Base-by-base conservation (phyloP, 345 rosid species). In the Ailanthus altissimus region DNA sequence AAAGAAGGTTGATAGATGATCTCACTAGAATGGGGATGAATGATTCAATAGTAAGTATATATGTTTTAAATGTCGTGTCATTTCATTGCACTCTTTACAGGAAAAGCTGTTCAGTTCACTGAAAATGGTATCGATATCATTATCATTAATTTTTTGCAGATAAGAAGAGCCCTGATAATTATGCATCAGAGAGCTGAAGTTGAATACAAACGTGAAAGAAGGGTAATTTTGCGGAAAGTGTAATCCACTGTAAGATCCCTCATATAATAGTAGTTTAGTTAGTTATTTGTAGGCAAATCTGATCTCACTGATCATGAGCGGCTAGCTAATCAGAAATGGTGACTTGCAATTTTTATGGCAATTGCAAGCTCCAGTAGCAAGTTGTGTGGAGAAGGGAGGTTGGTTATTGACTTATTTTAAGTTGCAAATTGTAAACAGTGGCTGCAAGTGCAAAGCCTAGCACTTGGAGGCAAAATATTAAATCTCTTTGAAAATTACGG, bases 181-280 rank as follows among this genome's bases (percentile, higher is more conserved):
- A 93, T 96, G 99, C 94, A 96, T 73, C 99, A 96, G 85, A 92
- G 99, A 83, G 99, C 89, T 77, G 99, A 96, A 86, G 93, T 93
- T 20, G 99, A 93, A 78, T 93, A 93, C 86, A 90, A 89, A 86
- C 86, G 93, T 28, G 99, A 95, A 79, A 84, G 99, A 80, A 94
- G 91, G 2, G 75, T 92, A 36, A 89, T 96, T 78, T 81, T 93
- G n/a, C 89, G 98, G 40, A 92, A 96, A 85, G 87, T 88, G 63
- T 89, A 75, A 81, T 71, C 23, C 0, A 0, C 26, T 0, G 8
- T 2, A 23, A 0, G 16, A 50, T 5, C 2, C 38, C 38, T 32
- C 3, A 2, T 15, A 42, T 21, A 16, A 3, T 0, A 53, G 5
- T 18, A 45, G 13, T 40, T 69, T 32, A 32, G 38, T n/a, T 12